Evolutionary conservation across 345 rosid genomes (phyloP).

Genomic region (Brassica rapa): DNA sequence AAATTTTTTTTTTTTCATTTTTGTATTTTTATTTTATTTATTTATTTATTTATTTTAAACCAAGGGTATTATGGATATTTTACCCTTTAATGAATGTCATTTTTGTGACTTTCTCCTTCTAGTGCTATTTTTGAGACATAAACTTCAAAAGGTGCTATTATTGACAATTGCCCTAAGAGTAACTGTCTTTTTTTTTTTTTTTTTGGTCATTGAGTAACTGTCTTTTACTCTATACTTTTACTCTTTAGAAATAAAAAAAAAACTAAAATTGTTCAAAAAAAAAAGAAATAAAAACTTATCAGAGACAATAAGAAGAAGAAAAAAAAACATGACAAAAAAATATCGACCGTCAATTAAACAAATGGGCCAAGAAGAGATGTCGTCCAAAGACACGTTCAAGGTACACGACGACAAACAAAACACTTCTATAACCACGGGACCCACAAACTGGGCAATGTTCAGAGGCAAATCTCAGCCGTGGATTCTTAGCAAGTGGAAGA

Average conservation of each 20-base stretch:
- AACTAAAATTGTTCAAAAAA: neutral
- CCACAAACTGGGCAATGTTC: neutral
- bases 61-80: too few species aligned
- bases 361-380: conserved; percentile 33
- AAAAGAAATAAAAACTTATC: too few species aligned
- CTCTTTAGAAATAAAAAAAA: neutral
- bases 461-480: conserved; percentile 30
- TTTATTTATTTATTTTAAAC: too few species aligned
- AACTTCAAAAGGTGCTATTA: too few species aligned
- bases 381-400: conserved; percentile 21
- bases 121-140: too few species aligned
- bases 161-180: too few species aligned
- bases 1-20: too few species aligned
- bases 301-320: neutral
- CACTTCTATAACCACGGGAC: neutral
- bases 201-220: too few species aligned
- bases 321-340: neutral
- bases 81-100: too few species aligned
- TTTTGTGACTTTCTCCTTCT: too few species aligned
- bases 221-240: neutral
- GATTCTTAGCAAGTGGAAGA: conserved; percentile 18
- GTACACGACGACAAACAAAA: conserved; percentile 26
- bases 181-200: too few species aligned
- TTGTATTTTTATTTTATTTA: too few species aligned
- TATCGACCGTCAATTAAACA: conserved; percentile 18